Conservation (phyloP, 1,284 basidiomycete genomes). For the Tilletia horrida region DNA sequence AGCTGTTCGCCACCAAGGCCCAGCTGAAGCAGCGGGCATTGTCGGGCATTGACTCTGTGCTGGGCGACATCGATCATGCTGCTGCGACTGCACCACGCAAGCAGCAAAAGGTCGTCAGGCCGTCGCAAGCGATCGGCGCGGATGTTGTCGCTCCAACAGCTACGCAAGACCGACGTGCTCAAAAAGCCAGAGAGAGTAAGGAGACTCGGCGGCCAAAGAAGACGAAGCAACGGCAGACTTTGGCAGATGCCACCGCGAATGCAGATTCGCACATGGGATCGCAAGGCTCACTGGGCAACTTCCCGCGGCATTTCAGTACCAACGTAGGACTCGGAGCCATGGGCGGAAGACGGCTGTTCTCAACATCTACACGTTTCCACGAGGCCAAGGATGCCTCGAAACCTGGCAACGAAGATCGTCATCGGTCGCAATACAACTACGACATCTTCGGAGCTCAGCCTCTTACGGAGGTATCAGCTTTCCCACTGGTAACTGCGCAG, state of each 20-base stretch:
- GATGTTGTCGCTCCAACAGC: slow-evolving; percentile 16
- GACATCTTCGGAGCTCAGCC: slow-evolving; percentile 49
- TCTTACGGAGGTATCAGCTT: slow-evolving; percentile 34
- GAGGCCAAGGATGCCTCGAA: neutral
- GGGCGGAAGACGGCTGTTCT: slow-evolving; percentile 3
- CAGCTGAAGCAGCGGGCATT: slow-evolving; percentile 13
- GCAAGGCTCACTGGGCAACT: neutral
- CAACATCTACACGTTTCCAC: neutral
- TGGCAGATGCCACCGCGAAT: neutral
- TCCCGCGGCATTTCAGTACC: neutral
- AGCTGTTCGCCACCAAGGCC: slow-evolving; percentile 10
- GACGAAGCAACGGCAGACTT: slow-evolving; percentile 12
- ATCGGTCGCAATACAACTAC: slow-evolving; percentile 52
- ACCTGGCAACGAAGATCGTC: slow-evolving; percentile 19
- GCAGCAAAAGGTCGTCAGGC: neutral
- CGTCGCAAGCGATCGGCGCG: slow-evolving; percentile 16
- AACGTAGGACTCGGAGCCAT: slow-evolving; percentile 1
- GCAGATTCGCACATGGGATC: neutral
- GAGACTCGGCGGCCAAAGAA: slow-evolving; percentile 9
- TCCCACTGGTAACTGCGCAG: slow-evolving; percentile 41
- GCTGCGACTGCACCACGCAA: slow-evolving; percentile 2
- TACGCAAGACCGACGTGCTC: neutral
- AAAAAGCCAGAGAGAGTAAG: slow-evolving; percentile 3
- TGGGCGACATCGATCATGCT: slow-evolving; percentile 9
- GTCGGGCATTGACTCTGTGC: neutral